phyloP scores from a whole-genome alignment of 75 land plant genomes.

The Larix kaempferi region DNA sequence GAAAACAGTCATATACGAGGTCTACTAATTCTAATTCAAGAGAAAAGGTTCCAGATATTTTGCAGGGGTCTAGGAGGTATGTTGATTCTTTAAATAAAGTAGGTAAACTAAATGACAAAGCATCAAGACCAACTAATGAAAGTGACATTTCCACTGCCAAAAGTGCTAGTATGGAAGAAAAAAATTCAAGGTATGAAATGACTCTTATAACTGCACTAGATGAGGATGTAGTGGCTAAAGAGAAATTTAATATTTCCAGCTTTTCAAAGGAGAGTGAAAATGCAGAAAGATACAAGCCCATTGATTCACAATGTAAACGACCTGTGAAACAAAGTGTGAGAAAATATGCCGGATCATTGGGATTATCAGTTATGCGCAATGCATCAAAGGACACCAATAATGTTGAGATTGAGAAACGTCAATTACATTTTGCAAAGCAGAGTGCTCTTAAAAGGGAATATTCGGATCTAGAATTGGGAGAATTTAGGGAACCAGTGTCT shows the following conservation, averaged over 20 bases:
- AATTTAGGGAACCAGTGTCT: constrained; percentile 52
- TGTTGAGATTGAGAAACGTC: constrained; percentile 16
- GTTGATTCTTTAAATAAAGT: constrained; percentile 13
- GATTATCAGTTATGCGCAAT: constrained; percentile 2
- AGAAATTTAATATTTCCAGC: constrained; percentile 14
- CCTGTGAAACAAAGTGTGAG: constrained; percentile 18
- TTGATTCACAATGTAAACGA: constrained; percentile 23
- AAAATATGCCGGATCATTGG: constrained; percentile 14
- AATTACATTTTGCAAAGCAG: constrained; percentile 22
- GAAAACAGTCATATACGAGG: constrained; percentile 15
- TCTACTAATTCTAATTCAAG: constrained; percentile 8
- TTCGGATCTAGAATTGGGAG: constrained; percentile 73
- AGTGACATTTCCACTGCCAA: constrained; percentile 12
- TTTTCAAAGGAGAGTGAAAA: constrained; percentile 15
- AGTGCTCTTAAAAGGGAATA: constrained; percentile 39
- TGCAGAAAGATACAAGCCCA: constrained; percentile 16
- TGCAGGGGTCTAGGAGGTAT: constrained; percentile 22
- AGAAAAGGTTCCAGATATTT: background rate
- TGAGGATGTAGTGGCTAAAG: background rate
- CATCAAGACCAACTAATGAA: constrained; percentile 3
- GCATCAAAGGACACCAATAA: constrained; percentile 18
- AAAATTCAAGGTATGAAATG: constrained; percentile 1
- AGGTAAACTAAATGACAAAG: constrained; percentile 17
- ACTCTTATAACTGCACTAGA: background rate
- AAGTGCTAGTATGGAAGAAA: constrained; percentile 1